phyloP scores from a whole-genome alignment of 768 basidiomycete species.

The Jaapia argillacea region DNA sequence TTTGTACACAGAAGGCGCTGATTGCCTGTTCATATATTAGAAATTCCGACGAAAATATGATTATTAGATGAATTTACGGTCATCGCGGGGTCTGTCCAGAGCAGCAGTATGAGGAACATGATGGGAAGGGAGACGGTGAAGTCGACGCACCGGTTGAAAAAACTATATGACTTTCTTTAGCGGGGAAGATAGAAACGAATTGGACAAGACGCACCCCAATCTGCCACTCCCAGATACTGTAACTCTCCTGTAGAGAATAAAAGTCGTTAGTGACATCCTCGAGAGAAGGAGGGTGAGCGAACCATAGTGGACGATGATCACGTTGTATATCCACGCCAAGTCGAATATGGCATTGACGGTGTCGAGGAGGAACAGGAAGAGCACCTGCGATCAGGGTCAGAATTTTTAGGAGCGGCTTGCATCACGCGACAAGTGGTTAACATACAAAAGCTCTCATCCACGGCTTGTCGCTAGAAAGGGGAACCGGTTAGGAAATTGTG shows the following conservation, averaged over 20 bases:
- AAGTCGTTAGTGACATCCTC: neutral
- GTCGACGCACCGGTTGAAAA: constrained; percentile 27
- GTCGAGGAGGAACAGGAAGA: constrained; percentile 11
- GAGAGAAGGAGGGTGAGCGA: neutral
- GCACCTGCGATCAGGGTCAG: constrained; percentile 6
- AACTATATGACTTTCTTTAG: no score
- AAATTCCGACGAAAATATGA: no score
- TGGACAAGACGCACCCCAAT: constrained; percentile 5
- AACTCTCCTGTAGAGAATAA: constrained; percentile 15
- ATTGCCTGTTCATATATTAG: no score
- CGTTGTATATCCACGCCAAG: constrained; percentile 11
- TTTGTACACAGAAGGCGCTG: no score
- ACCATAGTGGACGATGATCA: constrained; percentile 13
- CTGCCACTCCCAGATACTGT: neutral
- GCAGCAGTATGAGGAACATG: no score
- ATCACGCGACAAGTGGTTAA: neutral
- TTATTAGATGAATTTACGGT: no score
- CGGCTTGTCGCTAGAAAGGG: constrained; percentile 24
- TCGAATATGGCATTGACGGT: constrained; percentile 13
- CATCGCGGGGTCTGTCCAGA: no score
- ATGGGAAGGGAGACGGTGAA: no score
- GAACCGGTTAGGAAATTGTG: neutral
- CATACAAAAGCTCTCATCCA: constrained; percentile 39
- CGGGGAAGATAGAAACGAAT: neutral
- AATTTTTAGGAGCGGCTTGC: neutral